A percentile compares a stretch with the other conserved stretches of the same genome.
phyloP scores from a whole-genome alignment of 768 basidiomycete species.

The Lactarius akahatsu region DNA sequence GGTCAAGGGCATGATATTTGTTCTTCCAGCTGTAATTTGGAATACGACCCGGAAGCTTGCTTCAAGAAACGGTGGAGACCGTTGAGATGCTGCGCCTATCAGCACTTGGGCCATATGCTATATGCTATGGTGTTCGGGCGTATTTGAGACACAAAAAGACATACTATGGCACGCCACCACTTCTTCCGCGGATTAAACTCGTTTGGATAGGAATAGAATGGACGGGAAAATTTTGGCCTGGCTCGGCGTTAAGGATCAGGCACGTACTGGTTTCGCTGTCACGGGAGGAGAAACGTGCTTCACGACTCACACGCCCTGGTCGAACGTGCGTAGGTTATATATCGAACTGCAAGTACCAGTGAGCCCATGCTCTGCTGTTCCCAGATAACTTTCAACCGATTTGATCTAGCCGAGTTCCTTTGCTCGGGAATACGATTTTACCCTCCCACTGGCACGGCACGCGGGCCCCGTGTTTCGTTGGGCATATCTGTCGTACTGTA shows the following conservation, averaged over 20 bases:
- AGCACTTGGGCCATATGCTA: not conserved
- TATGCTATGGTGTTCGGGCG: not conserved
- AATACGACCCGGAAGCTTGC: not conserved
- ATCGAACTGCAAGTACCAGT: no score
- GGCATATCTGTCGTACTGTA: no score
- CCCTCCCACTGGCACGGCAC: no score
- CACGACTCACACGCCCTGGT: not conserved
- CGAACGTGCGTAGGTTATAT: constrained; percentile 3
- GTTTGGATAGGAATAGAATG: not conserved
- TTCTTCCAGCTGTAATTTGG: not conserved
- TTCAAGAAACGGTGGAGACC: not conserved
- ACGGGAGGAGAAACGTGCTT: not conserved
- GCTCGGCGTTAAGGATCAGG: constrained; percentile 4
- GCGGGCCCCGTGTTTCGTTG: no score
- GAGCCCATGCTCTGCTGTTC: no score
- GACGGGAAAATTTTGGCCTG: not conserved
- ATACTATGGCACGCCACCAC: not conserved
- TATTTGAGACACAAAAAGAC: not conserved
- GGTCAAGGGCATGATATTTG: no score
- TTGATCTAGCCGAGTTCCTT: no score
- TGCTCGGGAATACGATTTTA: no score
- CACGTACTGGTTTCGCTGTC: no score
- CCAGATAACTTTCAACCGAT: no score
- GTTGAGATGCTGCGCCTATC: not conserved
- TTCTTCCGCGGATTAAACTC: not conserved